Evolutionary conservation across 179 eudicot genomes (phyloP), one percentile per base, ranked within the genome.

Genomic region (Nepenthes alata): DNA sequence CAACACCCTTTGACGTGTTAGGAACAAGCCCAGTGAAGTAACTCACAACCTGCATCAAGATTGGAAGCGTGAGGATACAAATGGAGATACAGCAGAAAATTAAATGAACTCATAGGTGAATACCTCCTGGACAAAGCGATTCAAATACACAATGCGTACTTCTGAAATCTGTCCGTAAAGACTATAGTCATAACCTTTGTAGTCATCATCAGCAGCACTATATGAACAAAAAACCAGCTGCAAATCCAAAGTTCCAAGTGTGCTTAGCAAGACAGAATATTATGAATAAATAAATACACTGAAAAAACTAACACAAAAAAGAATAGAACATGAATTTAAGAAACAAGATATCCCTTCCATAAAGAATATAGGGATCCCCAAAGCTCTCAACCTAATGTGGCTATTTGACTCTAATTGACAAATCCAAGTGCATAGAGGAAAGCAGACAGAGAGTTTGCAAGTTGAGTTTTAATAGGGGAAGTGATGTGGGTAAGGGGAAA

Each of bases 81-180:
- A 58, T 52, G 4, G 52, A 14, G 39, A 13, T 45, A 61, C 15
- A n/a, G 58, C 13, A 67, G 14, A 36, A 37, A 58, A 69, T 48
- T 12, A 12, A 25, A 5, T 49, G 47, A 63, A 35, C 51, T 50
- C 11, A 12, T 35, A 49, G 50, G 39, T 65, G 13, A 59, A 71
- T 74, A 86, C 98, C 96, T 91, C 98, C 81, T 89, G 95, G 61
- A 91, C 45, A 78, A 91, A 91, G 54, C 98, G 96, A 69, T 91
- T 86, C 77, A 91, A 75, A 72, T 81, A 91, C 65, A 91, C 85
- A 76, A 91, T 65, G 61, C 90, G 87, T 5, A 91, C 98, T 91
- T 91, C 98, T 49, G 98, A 91, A 65, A 91, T 83, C 75, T 84
- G 85, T 35, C 98, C 98, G 53, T 62, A 44, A 61, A 91, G 85